phyloP scores from a whole-genome alignment of 202 grass and related monocot genomes.

The Carex sylvatica region DNA sequence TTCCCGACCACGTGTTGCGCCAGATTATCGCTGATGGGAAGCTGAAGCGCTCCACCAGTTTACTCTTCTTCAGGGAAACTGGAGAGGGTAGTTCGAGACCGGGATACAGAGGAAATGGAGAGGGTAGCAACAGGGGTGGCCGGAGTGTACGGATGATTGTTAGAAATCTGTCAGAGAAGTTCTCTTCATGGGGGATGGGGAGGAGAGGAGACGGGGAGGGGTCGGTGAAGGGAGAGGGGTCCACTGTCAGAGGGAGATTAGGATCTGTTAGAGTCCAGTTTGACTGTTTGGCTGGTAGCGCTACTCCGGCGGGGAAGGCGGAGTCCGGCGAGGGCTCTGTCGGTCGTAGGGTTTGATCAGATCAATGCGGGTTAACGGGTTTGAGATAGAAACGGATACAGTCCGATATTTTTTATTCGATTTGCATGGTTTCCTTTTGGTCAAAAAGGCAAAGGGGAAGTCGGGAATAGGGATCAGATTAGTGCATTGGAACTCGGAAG shows the following conservation, averaged over 20 bases:
- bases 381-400: neutral
- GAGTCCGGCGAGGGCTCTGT: neutral
- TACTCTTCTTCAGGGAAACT: constrained; percentile 35
- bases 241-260: constrained; percentile 22
- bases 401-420: neutral
- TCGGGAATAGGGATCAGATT: neutral
- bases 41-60: constrained; percentile 56
- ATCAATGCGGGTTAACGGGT: neutral
- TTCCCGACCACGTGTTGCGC: constrained; percentile 55
- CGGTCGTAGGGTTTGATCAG: neutral
- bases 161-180: constrained; percentile 24
- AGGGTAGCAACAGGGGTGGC: constrained; percentile 43
- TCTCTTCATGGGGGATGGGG: constrained; percentile 32
- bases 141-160: constrained; percentile 53
- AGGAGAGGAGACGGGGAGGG: constrained; percentile 29
- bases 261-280: constrained; percentile 21
- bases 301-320: constrained; percentile 14
- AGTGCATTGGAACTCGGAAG: constrained; percentile 8
- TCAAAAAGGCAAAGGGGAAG: neutral
- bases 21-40: constrained; percentile 47
- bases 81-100: constrained; percentile 47
- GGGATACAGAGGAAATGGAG: constrained; percentile 22
- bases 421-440: neutral
- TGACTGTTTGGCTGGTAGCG: constrained; percentile 14
- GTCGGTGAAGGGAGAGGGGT: constrained; percentile 32